Conservation (phyloP, 108 stramenopile species). For the Hondaea fermentalgiana region DNA sequence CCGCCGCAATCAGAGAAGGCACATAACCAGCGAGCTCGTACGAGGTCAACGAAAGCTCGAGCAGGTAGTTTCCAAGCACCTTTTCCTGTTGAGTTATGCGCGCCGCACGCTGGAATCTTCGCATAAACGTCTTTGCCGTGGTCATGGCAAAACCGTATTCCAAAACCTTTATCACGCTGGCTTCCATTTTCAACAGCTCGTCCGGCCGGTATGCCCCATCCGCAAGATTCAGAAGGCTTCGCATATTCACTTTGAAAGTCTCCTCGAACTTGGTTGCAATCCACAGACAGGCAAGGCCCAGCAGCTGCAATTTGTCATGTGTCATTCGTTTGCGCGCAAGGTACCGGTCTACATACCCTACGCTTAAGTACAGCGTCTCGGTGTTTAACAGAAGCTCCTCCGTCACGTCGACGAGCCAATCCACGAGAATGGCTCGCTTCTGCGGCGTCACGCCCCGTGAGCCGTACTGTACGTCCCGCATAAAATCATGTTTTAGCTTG, state of each 20-base stretch:
- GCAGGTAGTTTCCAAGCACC: conserved; percentile 58
- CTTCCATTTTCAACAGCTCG: conserved; percentile 62
- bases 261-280: conserved; percentile 70
- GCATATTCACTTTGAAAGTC: conserved; percentile 35
- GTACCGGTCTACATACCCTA: conserved; percentile 58
- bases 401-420: conserved; percentile 78
- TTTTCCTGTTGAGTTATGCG: conserved; percentile 34
- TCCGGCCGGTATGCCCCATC: conserved; percentile 52
- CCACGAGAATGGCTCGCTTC: conserved; percentile 71
- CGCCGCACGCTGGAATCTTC: conserved; percentile 59
- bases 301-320: conserved; percentile 22
- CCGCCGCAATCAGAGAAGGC: conserved; percentile 60
- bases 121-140: conserved; percentile 54
- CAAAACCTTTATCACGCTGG: conserved; percentile 49
- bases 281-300: conserved; percentile 59
- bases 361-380: conserved; percentile 59
- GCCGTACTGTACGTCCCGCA: neutral
- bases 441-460: conserved; percentile 40
- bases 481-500: neutral
- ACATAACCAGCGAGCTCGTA: conserved; percentile 44
- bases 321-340: conserved; percentile 41
- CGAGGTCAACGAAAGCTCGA: conserved; percentile 61
- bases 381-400: conserved; percentile 59
- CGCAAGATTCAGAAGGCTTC: conserved; percentile 64
- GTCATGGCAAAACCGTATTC: conserved; percentile 42